Conservation (phyloP, 108 stramenopile species). For the Aureococcus anophagefferens region DNA sequence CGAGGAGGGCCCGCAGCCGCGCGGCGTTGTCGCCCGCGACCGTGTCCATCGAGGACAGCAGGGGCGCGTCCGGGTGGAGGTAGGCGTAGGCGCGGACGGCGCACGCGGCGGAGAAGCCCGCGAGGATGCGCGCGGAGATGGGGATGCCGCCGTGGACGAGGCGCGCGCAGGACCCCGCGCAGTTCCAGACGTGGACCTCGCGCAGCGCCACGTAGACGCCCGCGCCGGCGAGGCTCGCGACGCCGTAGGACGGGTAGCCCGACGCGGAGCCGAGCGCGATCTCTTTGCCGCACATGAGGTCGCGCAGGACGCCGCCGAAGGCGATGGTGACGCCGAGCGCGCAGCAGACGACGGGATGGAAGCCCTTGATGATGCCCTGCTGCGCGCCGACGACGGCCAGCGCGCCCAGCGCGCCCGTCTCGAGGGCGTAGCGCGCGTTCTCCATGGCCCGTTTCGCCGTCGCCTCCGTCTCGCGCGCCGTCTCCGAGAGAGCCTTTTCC, state of each 20-base stretch:
- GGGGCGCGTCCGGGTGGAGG: too few species aligned
- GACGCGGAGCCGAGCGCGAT: constrained; percentile 7
- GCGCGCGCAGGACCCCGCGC: too few species aligned
- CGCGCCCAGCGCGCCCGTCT: constrained; percentile 25
- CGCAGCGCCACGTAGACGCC: constrained; percentile 2
- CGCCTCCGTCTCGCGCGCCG: constrained; percentile 4
- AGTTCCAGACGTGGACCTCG: too few species aligned
- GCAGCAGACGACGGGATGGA: constrained; percentile 27
- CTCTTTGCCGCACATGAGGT: constrained; percentile 27
- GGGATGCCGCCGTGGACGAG: too few species aligned
- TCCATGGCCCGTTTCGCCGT: too few species aligned
- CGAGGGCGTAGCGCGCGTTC: constrained; percentile 18
- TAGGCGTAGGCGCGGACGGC: too few species aligned
- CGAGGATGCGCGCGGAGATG: too few species aligned
- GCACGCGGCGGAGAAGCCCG: too few species aligned
- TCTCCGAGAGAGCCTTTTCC: constrained; percentile 24
- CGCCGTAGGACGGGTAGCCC: constrained; percentile 4
- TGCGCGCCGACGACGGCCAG: constrained; percentile 26
- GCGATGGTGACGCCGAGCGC: constrained; percentile 28
- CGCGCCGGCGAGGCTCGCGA: constrained; percentile 1
- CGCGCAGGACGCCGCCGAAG: constrained; percentile 36
- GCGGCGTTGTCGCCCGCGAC: too few species aligned
- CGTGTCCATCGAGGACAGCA: too few species aligned
- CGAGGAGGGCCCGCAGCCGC: too few species aligned
- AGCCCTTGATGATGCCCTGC: constrained; percentile 17